Base-by-base conservation (phyloP, 2,329 filamentous ascomycete genomes). In the Cadophora gregata region DNA sequence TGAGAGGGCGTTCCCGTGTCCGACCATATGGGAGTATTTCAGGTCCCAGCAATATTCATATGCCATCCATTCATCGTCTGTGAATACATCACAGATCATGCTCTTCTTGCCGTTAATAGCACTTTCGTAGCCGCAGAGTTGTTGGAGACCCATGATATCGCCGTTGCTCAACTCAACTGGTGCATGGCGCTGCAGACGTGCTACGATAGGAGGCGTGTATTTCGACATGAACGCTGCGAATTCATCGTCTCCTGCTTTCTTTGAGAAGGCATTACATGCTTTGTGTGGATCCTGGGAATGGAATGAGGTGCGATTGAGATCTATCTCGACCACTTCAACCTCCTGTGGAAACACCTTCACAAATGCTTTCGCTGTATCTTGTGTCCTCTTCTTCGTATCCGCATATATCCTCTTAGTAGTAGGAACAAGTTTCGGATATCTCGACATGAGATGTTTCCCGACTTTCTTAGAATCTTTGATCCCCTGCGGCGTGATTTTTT, bases 1-100 rank as follows among this genome's bases (percentile, higher is more conserved):
- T 0, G 86, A 82, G 1, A 87, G 79, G 0, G 78, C 74, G 69
- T 84, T 87, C 5, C 88, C 88, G 69, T 91, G 91, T 21, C 89
- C 89, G 1, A 83, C 80, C 77, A 90, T 91, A 77, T 88, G 86
- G 73, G 87, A 85, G 74, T 90, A 90, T 72, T 84, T 83, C 69
- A 90, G 78, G 69, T 90, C 88, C 69, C 87, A 87, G 14, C 84
- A 82, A 74, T 90, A 90, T 76, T 90, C 88, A 78, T 88, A 90
- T 2, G 80, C 80, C n/a, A 90, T 84, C 88, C 87, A 90, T 68
- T 90, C 87, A 69, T 87, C 83, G 0, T 86, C 81, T 0, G 81
- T 80, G 73, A 90, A 90, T 0, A 86, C 79, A 62, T 85, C 82
- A 77, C 88, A 90, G 75, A 90, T 89, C 0, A 83, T 83, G 0